Percentiles rank a stretch among this genome's conserved stretches.
These are phyloP conservation scores for Cichorium intybus DNA, from an alignment of 140 eudicot genomes.

Conservation along the genomic window DNA sequence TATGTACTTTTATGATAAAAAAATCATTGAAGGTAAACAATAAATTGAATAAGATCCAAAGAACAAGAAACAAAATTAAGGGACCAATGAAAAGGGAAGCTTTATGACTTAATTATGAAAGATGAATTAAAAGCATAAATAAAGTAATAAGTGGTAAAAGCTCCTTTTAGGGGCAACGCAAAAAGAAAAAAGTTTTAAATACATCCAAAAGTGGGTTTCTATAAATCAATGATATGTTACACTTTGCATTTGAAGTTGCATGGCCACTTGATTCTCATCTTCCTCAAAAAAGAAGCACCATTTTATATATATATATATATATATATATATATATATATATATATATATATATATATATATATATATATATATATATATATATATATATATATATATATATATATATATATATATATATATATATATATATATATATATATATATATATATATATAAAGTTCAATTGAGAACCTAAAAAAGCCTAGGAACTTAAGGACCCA, in stretches of 20 bases:
- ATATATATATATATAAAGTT: too few species aligned
- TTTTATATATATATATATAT: too few species aligned
- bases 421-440: too few species aligned
- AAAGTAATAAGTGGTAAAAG: conserved; percentile 40
- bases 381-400: too few species aligned
- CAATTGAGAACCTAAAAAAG: too few species aligned
- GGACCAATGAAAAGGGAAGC: conserved; percentile 28
- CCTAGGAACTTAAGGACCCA: too few species aligned
- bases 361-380: too few species aligned
- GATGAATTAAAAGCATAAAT: conserved; percentile 24
- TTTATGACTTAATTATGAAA: conserved; percentile 24
- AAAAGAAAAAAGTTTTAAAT: conserved; percentile 30
- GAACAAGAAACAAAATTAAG: conserved; percentile 34
- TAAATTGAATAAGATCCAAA: conserved; percentile 30
- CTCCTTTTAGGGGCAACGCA: conserved; percentile 40
- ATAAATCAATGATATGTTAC: conserved; percentile 31
- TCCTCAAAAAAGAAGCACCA: conserved; percentile 29
- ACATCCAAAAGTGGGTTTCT: conserved; percentile 39
- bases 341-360: too few species aligned
- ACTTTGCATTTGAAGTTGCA: conserved; percentile 47
- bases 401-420: too few species aligned
- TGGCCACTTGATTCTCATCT: conserved; percentile 36
- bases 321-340: too few species aligned
- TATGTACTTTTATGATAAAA: conserved; percentile 21
- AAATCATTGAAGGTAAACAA: conserved; percentile 27